Evolutionary conservation across 2,329 filamentous ascomycete genomes (phyloP).

Genomic region (Fusarium proliferatum): DNA sequence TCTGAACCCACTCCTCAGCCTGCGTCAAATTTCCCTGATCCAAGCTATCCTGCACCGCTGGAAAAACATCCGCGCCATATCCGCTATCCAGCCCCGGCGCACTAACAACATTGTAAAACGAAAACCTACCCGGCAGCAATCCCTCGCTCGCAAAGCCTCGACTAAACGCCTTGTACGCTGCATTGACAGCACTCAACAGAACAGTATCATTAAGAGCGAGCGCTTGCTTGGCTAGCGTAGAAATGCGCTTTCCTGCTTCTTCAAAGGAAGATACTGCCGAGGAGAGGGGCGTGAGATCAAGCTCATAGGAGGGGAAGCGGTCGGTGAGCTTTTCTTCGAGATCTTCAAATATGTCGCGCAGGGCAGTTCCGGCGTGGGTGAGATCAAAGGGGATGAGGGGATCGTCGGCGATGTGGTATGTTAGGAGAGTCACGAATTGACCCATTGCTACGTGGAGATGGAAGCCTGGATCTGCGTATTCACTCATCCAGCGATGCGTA

Average conservation of each 20-base stretch:
- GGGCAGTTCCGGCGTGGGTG: constrained; percentile 9
- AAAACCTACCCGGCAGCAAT: constrained; percentile 17
- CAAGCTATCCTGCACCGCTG: constrained; percentile 34
- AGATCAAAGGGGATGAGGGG: constrained; percentile 27
- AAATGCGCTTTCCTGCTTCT: constrained; percentile 7
- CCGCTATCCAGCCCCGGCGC: constrained; percentile 27
- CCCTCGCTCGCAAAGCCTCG: constrained; percentile 27
- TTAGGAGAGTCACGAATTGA: constrained; percentile 44
- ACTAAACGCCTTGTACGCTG: constrained; percentile 20
- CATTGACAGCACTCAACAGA: constrained; percentile 2
- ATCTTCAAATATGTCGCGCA: constrained; percentile 26
- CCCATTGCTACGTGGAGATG: constrained; percentile 61
- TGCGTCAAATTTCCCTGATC: constrained; percentile 27
- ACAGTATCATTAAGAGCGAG: constrained; percentile 7
- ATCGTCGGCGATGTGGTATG: constrained; percentile 34
- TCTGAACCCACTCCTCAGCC: constrained; percentile 37
- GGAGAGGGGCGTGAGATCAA: constrained; percentile 10
- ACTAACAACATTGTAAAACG: constrained; percentile 33
- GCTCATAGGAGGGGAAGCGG: background rate
- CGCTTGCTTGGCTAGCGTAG: constrained; percentile 1
- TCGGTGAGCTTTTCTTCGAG: constrained; percentile 23
- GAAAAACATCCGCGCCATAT: constrained; percentile 37
- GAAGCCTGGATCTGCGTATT: constrained; percentile 63
- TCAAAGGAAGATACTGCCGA: constrained; percentile 15
- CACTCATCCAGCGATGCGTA: constrained; percentile 62